Evolutionary conservation across 371 early-diverging fungal genomes (phyloP), one percentile per base, ranked within the genome.

Genomic region (Catenaria anguillulae): DNA sequence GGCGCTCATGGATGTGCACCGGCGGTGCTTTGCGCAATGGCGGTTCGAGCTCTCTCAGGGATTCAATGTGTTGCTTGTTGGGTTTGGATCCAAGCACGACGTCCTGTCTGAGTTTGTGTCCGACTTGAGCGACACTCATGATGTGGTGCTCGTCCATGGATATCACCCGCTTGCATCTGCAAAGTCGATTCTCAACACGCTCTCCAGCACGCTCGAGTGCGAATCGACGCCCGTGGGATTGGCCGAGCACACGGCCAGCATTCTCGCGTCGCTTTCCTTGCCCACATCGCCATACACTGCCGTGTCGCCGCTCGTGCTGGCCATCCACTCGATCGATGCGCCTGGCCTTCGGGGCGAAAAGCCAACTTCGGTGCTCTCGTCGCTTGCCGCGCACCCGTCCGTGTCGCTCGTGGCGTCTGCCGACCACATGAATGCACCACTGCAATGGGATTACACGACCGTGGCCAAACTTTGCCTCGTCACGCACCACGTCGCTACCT

Each of bases 261-360:
- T 92, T 34, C 68, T 72, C 45, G 73, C 76, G 12, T 85, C 87
- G 64, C 86, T 92, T 62, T 42, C 60, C 10, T 64, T 70, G 10
- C 65, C 73, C 0, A 67, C 77, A 12, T 76, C 85, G 8, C 64
- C 60, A 1, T 17, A 5, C 10, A 40, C 40, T 5, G 40, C 40
- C 17, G 40, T 40, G 10, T 40, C 40, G 10, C 69, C 71, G 21
- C 63, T 93, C 34, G 88, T 83, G 65, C 63, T 96, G 5, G 65
- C 92, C 19, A 70, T 94, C n/a, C 92, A 93, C 73, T 92, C 88
- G 66, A 83, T 97, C 62, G 95, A 97, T 64, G 95, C 91, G 0
- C 64, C 76, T n/a, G 75, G 75, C 26, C 69, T 97, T n/a, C 83
- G 92, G 2, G 79, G 79, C 43, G 29, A 26, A 5, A 87, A 85